phyloP scores from a whole-genome alignment of 2,329 filamentous ascomycete genomes.

The Aureobasidium sp. region DNA sequence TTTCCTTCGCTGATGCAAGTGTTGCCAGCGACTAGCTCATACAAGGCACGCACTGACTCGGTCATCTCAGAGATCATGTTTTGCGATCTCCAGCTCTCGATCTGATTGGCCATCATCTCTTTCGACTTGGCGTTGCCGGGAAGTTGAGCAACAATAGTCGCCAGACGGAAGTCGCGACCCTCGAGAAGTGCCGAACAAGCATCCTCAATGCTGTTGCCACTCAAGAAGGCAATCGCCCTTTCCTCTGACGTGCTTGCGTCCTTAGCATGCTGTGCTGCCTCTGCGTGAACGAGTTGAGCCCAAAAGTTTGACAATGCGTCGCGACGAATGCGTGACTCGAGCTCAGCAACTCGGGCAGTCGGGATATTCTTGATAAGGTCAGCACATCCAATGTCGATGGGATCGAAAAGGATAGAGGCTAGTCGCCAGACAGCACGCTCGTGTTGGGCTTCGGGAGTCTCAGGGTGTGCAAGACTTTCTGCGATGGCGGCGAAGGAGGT shows the following conservation, averaged over 20 bases:
- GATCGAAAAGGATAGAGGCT: conserved; percentile 77
- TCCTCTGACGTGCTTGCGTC: conserved; percentile 63
- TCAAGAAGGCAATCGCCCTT: conserved; percentile 72
- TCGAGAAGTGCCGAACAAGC: conserved; percentile 73
- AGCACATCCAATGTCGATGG: conserved; percentile 30
- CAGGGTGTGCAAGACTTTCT: conserved; percentile 18
- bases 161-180: conserved; percentile 70
- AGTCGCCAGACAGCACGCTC: conserved; percentile 79
- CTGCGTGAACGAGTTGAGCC: conserved; percentile 37
- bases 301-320: conserved; percentile 61
- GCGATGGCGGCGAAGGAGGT: conserved; percentile 41
- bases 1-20: conserved; percentile 75
- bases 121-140: conserved; percentile 61
- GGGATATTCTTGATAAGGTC: conserved; percentile 31
- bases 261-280: conserved; percentile 39
- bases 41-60: conserved; percentile 74
- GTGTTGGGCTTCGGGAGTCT: conserved; percentile 29
- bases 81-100: conserved; percentile 74
- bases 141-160: conserved; percentile 74
- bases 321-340: conserved; percentile 34
- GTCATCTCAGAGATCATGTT: conserved; percentile 82
- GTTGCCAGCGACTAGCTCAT: conserved; percentile 82
- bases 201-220: conserved; percentile 68
- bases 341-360: conserved; percentile 32
- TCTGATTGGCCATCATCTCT: conserved; percentile 67